Evolutionary conservation across 2,329 filamentous ascomycete genomes (phyloP).

Genomic region (Scleromitrula shiraiana): DNA sequence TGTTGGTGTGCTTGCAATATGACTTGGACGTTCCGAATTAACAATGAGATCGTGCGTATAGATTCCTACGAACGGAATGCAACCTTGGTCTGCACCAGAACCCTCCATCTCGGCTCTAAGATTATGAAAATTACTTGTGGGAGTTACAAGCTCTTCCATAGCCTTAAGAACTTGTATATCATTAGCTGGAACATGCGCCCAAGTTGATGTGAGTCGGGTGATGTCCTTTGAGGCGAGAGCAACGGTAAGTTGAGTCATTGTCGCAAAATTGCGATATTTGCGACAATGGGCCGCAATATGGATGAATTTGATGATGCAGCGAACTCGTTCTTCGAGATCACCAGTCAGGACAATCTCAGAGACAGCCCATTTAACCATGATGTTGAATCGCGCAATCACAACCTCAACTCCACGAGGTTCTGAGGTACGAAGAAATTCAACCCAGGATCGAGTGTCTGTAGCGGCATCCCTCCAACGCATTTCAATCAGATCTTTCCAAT

Average conservation of each 20-base stretch:
- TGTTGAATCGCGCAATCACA: slow-evolving; percentile 78
- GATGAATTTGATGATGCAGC: slow-evolving; percentile 72
- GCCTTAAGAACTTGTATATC: slow-evolving; percentile 61
- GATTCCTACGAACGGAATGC: slow-evolving; percentile 76
- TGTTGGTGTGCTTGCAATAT: slow-evolving; percentile 59
- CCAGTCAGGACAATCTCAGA: slow-evolving; percentile 73
- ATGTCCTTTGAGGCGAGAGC: slow-evolving; percentile 69
- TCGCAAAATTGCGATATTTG: slow-evolving; percentile 73
- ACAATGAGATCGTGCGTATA: slow-evolving; percentile 80
- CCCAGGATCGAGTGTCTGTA: slow-evolving; percentile 66
- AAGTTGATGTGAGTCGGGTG: slow-evolving; percentile 59
- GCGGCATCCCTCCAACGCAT: slow-evolving; percentile 72
- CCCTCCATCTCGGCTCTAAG: slow-evolving; percentile 76
- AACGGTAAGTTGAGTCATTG: slow-evolving; percentile 72
- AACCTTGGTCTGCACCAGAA: slow-evolving; percentile 53
- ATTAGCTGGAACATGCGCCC: slow-evolving; percentile 57
- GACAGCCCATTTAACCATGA: slow-evolving; percentile 80
- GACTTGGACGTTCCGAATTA: slow-evolving; percentile 70
- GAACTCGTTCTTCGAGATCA: slow-evolving; percentile 61
- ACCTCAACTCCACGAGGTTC: slow-evolving; percentile 72
- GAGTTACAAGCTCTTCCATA: slow-evolving; percentile 66
- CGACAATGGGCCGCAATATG: slow-evolving; percentile 73
- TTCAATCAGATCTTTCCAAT: slow-evolving; percentile 81
- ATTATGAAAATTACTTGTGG: slow-evolving; percentile 69
- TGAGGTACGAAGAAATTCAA: slow-evolving; percentile 66